Base-by-base conservation (phyloP, 768 basidiomycete genomes). In the Boletus tomentosulus region DNA sequence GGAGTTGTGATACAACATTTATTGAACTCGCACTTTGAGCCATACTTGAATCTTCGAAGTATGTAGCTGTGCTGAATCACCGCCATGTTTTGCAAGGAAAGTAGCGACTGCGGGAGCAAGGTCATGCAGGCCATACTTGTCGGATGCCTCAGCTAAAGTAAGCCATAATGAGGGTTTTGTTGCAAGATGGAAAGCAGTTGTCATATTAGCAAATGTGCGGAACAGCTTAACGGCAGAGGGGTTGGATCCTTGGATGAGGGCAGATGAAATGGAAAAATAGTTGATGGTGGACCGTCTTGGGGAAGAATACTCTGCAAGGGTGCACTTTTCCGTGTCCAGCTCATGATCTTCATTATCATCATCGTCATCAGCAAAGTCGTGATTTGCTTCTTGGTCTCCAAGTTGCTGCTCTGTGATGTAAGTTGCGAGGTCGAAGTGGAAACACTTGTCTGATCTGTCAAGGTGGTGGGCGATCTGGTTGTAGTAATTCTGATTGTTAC, bases 41-140 rank as follows among this genome's bases (percentile, higher is more conserved):
- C 72, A 73, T 13, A 70, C 57, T 39, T 71, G 55, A 13, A 71
- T 48, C 10, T 42, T 61, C 7, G 19, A 27, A 4, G 48, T 25
- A 44, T 46, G 11, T 0, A 11, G n/a, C 6, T n/a, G 9, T 10
- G 11, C n/a, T 13, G 28, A 12, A 11, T 3, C 10, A 31, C n/a
- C 25, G 35, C 12, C 16, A 19, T 9, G 16, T 27, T 37, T 27
- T 3, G 27, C 27, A 27, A 27, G 43, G 24, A 54, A 44, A 16
- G 33, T 31, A 3, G 27, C 3, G 4, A 57, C 35, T 2, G 52
- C 44, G 7, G 42, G 7, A 3, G 15, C n/a, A 15, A 57, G 52
- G 33, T 57, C 49, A 6, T n/a, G n/a, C n/a, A n/a, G n/a, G n/a
- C n/a, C n/a, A n/a, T n/a, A n/a, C n/a, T n/a, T n/a, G n/a, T n/a